phyloP scores from a whole-genome alignment of 148 eudicot species.

The Rhododendron simsii region DNA sequence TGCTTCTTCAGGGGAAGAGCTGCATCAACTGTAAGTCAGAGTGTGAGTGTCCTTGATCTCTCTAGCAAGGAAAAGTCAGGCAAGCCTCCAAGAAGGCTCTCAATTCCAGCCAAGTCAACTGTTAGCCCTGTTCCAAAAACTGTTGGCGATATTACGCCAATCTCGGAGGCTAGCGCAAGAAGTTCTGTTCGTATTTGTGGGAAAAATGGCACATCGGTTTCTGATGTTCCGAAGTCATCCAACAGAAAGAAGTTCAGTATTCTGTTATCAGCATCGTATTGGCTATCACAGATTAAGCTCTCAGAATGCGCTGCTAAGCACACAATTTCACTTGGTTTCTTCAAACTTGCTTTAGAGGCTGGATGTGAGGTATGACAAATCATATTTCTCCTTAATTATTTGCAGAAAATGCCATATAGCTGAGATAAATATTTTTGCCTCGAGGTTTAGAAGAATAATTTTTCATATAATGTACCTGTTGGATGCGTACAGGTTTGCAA shows the following conservation, averaged over 20 bases:
- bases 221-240: constrained; percentile 62
- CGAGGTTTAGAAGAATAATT: neutral
- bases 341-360: constrained; percentile 87
- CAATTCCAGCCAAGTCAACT: constrained; percentile 56
- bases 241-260: constrained; percentile 48
- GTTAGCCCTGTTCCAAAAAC: constrained; percentile 45
- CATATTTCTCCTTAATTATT: neutral
- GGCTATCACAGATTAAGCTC: constrained; percentile 87
- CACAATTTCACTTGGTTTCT: constrained; percentile 72
- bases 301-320: constrained; percentile 87
- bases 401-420: neutral
- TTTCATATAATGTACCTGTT: neutral
- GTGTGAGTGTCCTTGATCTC: constrained; percentile 59
- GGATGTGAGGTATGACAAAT: constrained; percentile 60
- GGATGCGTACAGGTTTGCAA: neutral
- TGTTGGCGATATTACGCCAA: constrained; percentile 49
- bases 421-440: neutral
- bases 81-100: constrained; percentile 78
- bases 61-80: constrained; percentile 63
- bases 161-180: constrained; percentile 58
- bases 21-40: constrained; percentile 55
- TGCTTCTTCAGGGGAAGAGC: constrained; percentile 47
- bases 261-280: constrained; percentile 67
- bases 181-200: constrained; percentile 32
- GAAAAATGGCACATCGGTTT: constrained; percentile 50